Evolutionary conservation across 192 early-diverging fungal species (phyloP).

Genomic region (Coemansia sp.): DNA sequence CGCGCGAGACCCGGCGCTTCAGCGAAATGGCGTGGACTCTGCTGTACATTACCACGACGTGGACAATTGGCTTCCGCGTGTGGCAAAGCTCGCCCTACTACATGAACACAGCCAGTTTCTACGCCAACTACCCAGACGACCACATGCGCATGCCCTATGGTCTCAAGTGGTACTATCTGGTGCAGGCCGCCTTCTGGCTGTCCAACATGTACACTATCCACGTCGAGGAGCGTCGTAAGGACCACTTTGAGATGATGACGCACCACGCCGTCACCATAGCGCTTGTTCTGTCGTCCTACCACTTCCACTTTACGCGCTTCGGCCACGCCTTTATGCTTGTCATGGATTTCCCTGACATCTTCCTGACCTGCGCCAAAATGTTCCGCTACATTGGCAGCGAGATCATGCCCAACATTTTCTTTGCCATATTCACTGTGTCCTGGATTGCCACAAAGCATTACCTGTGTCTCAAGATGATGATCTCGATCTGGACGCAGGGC

Average conservation of each 20-base stretch:
- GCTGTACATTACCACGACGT: constrained; percentile 45
- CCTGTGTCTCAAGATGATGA: constrained; percentile 68
- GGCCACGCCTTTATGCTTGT: constrained; percentile 57
- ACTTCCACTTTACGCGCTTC: constrained; percentile 56
- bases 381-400: constrained; percentile 69
- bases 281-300: constrained; percentile 52
- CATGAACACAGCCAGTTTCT: constrained; percentile 51
- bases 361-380: constrained; percentile 67
- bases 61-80: constrained; percentile 34
- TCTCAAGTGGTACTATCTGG: constrained; percentile 57
- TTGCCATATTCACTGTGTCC: constrained; percentile 71
- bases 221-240: constrained; percentile 58
- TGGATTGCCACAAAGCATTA: constrained; percentile 80
- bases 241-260: constrained; percentile 50
- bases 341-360: constrained; percentile 62
- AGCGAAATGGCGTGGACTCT: constrained; percentile 58
- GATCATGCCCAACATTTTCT: constrained; percentile 65
- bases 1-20: constrained; percentile 46
- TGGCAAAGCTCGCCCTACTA: constrained; percentile 46
- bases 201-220: constrained; percentile 54
- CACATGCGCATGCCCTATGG: constrained; percentile 46
- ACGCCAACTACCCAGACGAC: constrained; percentile 53
- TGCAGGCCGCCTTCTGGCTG: constrained; percentile 53
- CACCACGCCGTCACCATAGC: constrained; percentile 59
- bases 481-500: constrained; percentile 59